Conservation (phyloP, 148 eudicot species). For the Chenopodium album region DNA sequence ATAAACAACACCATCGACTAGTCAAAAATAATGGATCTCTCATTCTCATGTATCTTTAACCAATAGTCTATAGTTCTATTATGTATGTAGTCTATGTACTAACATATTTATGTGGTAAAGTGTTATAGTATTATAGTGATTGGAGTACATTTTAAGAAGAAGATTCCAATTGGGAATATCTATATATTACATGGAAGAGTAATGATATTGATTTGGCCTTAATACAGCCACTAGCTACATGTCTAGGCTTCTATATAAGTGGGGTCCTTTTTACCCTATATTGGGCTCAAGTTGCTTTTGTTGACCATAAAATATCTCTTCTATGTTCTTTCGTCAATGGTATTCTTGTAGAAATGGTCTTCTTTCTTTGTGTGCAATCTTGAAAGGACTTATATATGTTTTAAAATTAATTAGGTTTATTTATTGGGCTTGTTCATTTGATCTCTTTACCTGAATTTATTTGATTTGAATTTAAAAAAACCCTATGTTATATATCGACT, state of each 20-base stretch:
- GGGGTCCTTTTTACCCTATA: neutral
- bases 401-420: too few relatives aligned
- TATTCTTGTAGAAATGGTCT: neutral
- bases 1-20: neutral
- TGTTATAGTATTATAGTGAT: neutral
- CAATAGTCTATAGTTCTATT: too few relatives aligned
- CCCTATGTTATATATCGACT: too few relatives aligned
- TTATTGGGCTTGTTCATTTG: too few relatives aligned
- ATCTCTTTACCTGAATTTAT: too few relatives aligned
- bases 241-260: neutral
- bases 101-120: too few relatives aligned
- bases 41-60: neutral
- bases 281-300: slow-evolving; percentile 27
- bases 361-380: too few relatives aligned
- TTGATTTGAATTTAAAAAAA: too few relatives aligned
- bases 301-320: slow-evolving; percentile 13
- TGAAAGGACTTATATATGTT: too few relatives aligned
- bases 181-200: neutral
- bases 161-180: neutral
- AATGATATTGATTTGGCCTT: neutral
- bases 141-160: neutral
- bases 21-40: neutral
- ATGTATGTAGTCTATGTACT: too few relatives aligned
- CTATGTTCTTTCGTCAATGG: neutral
- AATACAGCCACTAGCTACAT: neutral